Evolutionary conservation across 805 yeast species (phyloP).

Genomic region (Cyberlindnera euphorbiae): DNA sequence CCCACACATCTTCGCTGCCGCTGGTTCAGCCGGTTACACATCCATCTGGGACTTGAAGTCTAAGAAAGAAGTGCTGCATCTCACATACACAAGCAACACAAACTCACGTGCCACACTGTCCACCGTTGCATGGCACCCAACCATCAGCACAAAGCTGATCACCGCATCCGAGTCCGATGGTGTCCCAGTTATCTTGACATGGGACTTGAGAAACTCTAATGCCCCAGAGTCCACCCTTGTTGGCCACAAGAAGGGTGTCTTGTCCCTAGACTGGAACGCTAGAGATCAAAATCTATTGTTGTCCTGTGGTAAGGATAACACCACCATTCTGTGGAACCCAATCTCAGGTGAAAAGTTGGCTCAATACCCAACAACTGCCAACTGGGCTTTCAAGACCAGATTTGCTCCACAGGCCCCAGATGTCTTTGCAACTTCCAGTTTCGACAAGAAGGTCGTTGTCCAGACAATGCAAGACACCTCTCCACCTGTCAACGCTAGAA

Average conservation of each 20-base stretch:
- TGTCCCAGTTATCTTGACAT: constrained; percentile 74
- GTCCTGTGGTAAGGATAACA: constrained; percentile 90
- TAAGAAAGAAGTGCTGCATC: constrained; percentile 81
- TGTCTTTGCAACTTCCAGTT: constrained; percentile 80
- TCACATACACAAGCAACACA: constrained; percentile 56
- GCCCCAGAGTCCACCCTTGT: constrained; percentile 74
- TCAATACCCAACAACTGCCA: constrained; percentile 85
- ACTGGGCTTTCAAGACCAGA: constrained; percentile 87
- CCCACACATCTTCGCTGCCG: constrained; percentile 84
- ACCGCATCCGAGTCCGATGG: constrained; percentile 84
- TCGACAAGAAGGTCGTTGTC: constrained; percentile 74
- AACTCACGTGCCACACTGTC: constrained; percentile 63
- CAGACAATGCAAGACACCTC: constrained; percentile 88
- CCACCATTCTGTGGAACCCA: constrained; percentile 90
- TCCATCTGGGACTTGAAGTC: constrained; percentile 93
- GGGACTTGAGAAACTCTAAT: constrained; percentile 93
- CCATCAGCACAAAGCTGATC: constrained; percentile 74
- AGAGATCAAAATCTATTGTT: constrained; percentile 74
- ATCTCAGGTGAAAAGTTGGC: constrained; percentile 65
- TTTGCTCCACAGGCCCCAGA: constrained; percentile 91
- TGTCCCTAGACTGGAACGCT: constrained; percentile 90
- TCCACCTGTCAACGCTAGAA: constrained; percentile 45
- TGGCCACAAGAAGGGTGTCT: constrained; percentile 85
- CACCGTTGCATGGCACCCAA: constrained; percentile 93
- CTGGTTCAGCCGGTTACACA: constrained; percentile 80